These are phyloP conservation scores for Blumeria graminis DNA, from an alignment of 2,329 filamentous ascomycete species.

Conservation along the genomic window DNA sequence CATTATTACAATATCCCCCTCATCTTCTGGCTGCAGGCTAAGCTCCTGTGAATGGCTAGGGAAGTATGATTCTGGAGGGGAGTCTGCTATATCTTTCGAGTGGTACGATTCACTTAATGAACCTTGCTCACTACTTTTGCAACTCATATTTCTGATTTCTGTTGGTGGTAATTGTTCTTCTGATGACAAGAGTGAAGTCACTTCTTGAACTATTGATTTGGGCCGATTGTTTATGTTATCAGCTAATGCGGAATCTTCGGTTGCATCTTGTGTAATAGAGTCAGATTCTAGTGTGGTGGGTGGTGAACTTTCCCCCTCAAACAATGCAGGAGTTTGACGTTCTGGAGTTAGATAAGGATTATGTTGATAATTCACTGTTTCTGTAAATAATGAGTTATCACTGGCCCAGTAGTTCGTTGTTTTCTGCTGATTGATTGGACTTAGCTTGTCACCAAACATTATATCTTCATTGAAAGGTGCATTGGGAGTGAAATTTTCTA, in stretches of 20 bases:
- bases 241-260: neutral
- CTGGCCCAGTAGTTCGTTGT: too few species aligned
- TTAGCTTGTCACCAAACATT: too few species aligned
- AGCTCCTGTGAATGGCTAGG: neutral
- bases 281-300: neutral
- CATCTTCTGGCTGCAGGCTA: neutral
- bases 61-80: neutral
- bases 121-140: neutral
- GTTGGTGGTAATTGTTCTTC: neutral
- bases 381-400: neutral
- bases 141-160: neutral
- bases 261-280: neutral
- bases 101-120: neutral
- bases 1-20: too few species aligned
- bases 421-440: too few species aligned
- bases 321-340: neutral
- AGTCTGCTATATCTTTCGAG: neutral
- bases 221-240: neutral
- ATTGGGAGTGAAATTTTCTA: too few species aligned
- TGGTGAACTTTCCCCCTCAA: neutral
- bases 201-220: neutral
- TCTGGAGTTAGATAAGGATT: neutral
- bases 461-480: too few species aligned
- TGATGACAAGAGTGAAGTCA: too few species aligned
- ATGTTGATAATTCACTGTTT: neutral